Base-by-base conservation (phyloP, 1,284 basidiomycete species). In the Tilletia setariae region DNA sequence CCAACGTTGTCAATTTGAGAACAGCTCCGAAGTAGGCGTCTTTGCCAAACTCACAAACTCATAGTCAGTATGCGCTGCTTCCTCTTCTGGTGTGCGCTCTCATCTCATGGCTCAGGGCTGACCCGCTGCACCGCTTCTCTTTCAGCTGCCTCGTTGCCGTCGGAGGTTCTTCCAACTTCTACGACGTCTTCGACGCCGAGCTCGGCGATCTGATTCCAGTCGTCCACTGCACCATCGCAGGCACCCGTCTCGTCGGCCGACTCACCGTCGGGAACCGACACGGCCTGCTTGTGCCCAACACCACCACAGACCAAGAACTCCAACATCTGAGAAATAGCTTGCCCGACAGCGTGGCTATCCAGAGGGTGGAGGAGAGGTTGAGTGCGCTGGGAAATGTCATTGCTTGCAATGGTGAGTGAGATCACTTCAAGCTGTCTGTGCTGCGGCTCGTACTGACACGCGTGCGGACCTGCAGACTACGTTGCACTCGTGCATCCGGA, bases 321-420 rank as follows among this genome's bases (percentile, higher is more conserved):
- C 95, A 98, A 84, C 95, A 99, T 83, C 87, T 99, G 69, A 89
- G 95, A 64, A 99, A 98, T 83, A 89, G 93, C n/a, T 87, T 98
- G 28, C 96, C 96, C 0, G 93, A 97, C 72, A 78, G 88, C 13
- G 90, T 98, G 71, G 90, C 91, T 25, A 91, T 99, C 79, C 96
- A 98, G 84, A 88, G 96, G 25, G 90, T 99, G 53, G 96, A 99
- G 83, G 95, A 98, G 85, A 89, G 95, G 59, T 86, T 98, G 71
- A 94, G 92, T 19, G 96, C 96, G 0, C 88, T 99, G 30, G 95
- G 95, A 21, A 99, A 99, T 82, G 96, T 98, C 69, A 95, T 99
- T 83, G 93, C 93, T 19, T 96, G 93, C 85, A 98, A 99, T 84
- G 95, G 98, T 86, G 66, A 66, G 77, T 76, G 3, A 16, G 16